Evolutionary conservation across 805 yeast species (phyloP), one percentile per base, ranked within the genome.

Genomic region (Teunomyces kruisii): DNA sequence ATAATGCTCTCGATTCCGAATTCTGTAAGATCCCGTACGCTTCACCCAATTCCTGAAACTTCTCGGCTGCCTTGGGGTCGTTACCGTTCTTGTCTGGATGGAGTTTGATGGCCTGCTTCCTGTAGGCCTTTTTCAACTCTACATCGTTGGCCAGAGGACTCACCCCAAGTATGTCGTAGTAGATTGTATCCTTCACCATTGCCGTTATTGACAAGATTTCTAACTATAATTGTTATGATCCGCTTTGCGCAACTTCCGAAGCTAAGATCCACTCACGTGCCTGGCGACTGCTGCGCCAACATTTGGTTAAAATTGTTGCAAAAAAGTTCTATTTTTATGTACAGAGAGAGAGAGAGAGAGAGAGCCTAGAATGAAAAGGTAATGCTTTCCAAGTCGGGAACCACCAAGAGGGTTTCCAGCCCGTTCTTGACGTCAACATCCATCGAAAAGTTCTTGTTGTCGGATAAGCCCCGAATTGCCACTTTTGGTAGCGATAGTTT

Each of bases 51-150:
- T 79, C 87, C 66, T 94, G 97, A 67, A 94, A 94, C 56, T 85
- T 83, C 41, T 78, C 80, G 10, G 92, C 89, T 12, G 99, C 99
- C 9, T 80, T 78, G 32, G 94, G 95, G 62, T 94, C 96, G 57
- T 86, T 83, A n/a, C 96, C 96, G 59, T 92, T 89, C 71, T 94
- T 94, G 64, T 94, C 99, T 1, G 99, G 99, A 64, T 92, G 99
- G 41, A 88, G 86, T 46, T 74, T 75, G 65, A 92, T 86, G 6
- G 98, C 98, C 64, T 83, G 82, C 62, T 86, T 87, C 50, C 99
- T 78, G 66, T 94, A 94, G 0, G 97, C 96, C 63, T 89, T 89
- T 67, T 94, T 94, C 65, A 94, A 88, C 52, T 94, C 96, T 9
- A 79, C 72, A 4, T 83, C 83, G 0, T 86, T 76, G 14, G 97